phyloP scores from a whole-genome alignment of 1,139 yeast genomes.

The Candida sp. region DNA sequence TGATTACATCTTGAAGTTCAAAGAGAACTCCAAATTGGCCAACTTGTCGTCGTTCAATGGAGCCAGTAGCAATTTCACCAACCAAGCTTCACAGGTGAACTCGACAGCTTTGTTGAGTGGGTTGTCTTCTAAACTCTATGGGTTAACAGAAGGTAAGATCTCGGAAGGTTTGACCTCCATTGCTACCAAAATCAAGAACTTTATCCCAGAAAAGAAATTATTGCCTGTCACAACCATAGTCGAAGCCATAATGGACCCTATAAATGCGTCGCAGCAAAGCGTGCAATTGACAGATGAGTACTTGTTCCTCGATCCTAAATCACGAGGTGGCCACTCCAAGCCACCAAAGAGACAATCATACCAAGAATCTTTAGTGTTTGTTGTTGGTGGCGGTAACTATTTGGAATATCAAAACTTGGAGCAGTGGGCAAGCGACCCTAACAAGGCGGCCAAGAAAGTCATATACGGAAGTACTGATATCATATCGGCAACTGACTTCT shows the following conservation, averaged over 20 bases:
- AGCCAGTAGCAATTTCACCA: slow-evolving; percentile 15
- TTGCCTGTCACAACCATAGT: slow-evolving; percentile 91
- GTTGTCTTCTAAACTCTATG: slow-evolving; percentile 75
- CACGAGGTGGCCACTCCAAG: slow-evolving; percentile 87
- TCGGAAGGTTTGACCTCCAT: slow-evolving; percentile 86
- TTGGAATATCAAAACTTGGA: slow-evolving; percentile 92
- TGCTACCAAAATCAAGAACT: slow-evolving; percentile 85
- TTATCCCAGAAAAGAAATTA: slow-evolving; percentile 86
- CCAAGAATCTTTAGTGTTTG: slow-evolving; percentile 84
- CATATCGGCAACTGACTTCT: slow-evolving; percentile 75
- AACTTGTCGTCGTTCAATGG: slow-evolving; percentile 37
- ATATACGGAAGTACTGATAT: slow-evolving; percentile 90
- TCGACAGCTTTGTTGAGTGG: slow-evolving; percentile 77
- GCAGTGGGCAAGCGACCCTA: slow-evolving; percentile 69
- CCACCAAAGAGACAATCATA: slow-evolving; percentile 88
- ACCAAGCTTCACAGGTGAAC: slow-evolving; percentile 24
- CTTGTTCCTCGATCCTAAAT: slow-evolving; percentile 87
- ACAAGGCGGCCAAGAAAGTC: slow-evolving; percentile 46
- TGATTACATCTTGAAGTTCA: slow-evolving; percentile 75
- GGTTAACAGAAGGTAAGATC: slow-evolving; percentile 81
- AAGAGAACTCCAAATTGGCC: slow-evolving; percentile 76
- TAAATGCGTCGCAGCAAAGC: slow-evolving; percentile 61
- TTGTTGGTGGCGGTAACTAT: slow-evolving; percentile 97
- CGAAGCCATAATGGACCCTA: slow-evolving; percentile 90
- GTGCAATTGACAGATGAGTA: slow-evolving; percentile 84